phyloP scores from a whole-genome alignment of 108 stramenopile genomes.

The Cyclotella baltica region DNA sequence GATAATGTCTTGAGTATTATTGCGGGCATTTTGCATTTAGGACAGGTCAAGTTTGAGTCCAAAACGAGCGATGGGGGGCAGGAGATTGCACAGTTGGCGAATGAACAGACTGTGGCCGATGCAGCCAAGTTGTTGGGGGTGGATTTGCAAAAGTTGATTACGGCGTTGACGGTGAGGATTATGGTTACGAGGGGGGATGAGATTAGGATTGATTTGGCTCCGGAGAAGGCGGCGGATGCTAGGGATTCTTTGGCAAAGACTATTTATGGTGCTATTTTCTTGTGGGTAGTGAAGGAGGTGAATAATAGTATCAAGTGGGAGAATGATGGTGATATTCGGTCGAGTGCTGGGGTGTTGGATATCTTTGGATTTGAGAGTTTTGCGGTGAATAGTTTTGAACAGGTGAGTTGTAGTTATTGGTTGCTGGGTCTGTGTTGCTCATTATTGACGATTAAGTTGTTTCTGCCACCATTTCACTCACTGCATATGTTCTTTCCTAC shows the following conservation, averaged over 20 bases:
- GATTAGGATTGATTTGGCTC: slow-evolving; percentile 77
- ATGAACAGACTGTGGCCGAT: slow-evolving; percentile 65
- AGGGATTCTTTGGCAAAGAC: slow-evolving; percentile 96
- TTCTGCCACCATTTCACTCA: not conserved
- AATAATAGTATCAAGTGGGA: slow-evolving; percentile 90
- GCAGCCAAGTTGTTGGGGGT: slow-evolving; percentile 88
- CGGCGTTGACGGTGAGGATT: slow-evolving; percentile 81
- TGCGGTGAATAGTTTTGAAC: slow-evolving; percentile 93
- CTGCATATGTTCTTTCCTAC: not conserved
- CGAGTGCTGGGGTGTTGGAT: slow-evolving; percentile 96
- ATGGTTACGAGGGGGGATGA: slow-evolving; percentile 86
- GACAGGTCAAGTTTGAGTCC: slow-evolving; percentile 83
- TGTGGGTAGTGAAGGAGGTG: slow-evolving; percentile 89
- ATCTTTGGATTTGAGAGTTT: slow-evolving; percentile 99
- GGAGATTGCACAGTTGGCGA: slow-evolving; percentile 73
- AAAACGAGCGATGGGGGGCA: slow-evolving; percentile 66
- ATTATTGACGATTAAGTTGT: not conserved
- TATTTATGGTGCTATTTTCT: slow-evolving; percentile 91
- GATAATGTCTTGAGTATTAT: slow-evolving; percentile 76
- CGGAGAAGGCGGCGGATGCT: slow-evolving; percentile 85
- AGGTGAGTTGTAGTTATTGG: slow-evolving; percentile 2
- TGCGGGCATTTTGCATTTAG: slow-evolving; percentile 92
- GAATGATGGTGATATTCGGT: slow-evolving; percentile 75
- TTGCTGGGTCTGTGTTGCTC: not conserved
- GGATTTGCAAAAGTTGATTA: slow-evolving; percentile 70